Percentiles rank a stretch among this genome's conserved stretches.
phyloP scores from a whole-genome alignment of 768 basidiomycete species.

The Grammothele lineata region DNA sequence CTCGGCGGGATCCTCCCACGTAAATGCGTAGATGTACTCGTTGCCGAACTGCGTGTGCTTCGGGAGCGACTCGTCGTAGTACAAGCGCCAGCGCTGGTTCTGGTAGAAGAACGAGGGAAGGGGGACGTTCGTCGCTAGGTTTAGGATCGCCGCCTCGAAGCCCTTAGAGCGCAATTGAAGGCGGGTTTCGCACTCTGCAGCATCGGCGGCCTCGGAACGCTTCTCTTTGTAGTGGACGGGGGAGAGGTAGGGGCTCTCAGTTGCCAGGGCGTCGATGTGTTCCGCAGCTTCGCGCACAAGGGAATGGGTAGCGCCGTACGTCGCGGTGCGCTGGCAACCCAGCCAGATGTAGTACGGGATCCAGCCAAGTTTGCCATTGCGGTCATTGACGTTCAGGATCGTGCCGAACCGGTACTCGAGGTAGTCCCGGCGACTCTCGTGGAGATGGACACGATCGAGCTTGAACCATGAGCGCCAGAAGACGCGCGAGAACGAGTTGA shows the following conservation, averaged over 20 bases:
- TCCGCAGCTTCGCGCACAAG: constrained; percentile 61
- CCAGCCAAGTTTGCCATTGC: constrained; percentile 54
- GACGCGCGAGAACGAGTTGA: constrained; percentile 19
- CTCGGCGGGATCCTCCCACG: constrained; percentile 67
- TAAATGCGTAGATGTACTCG: constrained; percentile 57
- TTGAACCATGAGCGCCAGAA: constrained; percentile 19
- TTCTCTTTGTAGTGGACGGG: constrained; percentile 32
- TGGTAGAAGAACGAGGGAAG: constrained; percentile 65
- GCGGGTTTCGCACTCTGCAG: constrained; percentile 27
- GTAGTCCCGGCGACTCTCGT: constrained; percentile 61
- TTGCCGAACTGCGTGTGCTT: constrained; percentile 65
- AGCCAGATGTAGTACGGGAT: constrained; percentile 75
- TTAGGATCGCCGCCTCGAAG: constrained; percentile 35
- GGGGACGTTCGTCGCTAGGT: constrained; percentile 42
- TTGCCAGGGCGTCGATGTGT: constrained; percentile 27
- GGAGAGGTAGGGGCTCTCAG: constrained; percentile 29
- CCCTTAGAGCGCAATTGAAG: constrained; percentile 20
- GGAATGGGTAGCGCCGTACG: constrained; percentile 51
- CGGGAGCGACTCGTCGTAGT: constrained; percentile 54
- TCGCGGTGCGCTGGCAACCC: constrained; percentile 59
- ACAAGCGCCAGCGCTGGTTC: constrained; percentile 59
- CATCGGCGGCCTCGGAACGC: constrained; percentile 39
- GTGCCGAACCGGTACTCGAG: constrained; percentile 79
- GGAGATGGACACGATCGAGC: constrained; percentile 38
- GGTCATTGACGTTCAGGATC: constrained; percentile 65